Base-by-base conservation (phyloP, 139 green algal species). In the Volvox reticuliferus region DNA sequence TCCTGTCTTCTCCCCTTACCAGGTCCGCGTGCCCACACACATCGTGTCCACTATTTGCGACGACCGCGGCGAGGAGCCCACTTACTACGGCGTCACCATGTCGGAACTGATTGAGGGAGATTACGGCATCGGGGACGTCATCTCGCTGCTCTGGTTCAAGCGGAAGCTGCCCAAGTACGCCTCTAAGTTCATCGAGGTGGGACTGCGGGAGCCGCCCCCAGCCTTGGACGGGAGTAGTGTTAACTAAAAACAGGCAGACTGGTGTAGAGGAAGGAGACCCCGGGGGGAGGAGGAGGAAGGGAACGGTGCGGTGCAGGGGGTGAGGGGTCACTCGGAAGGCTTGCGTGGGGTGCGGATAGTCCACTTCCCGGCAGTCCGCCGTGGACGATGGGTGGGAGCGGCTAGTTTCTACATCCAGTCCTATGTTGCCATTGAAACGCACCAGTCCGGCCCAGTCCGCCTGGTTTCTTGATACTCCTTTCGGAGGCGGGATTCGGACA, bases 41-140 rank as follows among this genome's bases (percentile, higher is more conserved):
- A 95, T 99, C 37, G 96, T 99, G 65, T 97, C 92, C 50, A 98
- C 96, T 89, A 99, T 99, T 80, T 99, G 96, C 87, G 98, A 99
- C 88, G 98, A 99, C 94, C 92, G 98, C 30, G 97, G 98, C 3
- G 97, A 99, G 82, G 97, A 99, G 94, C 97, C 96, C 12, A 97
- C 95, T 13, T 97, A 97, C 83, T 67, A 69, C 55, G 94, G 94
- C 2, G 95, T 97, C 33, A 91, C 83, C 69, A 97, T 97, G 96
- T 94, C 89, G 21, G 95, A 97, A 80, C 97, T 99, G 19, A 98
- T 99, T 18, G 94, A 97, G 92, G 92, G 90, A 1, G 96, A 97
- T 86, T 97, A 95, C 81, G 95, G 94, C 50, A 92, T 99, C 19
- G 98, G 96, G 0, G 98, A 99, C 87, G 98, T 98, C 76, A 96